Base-by-base conservation (phyloP, 495 filamentous ascomycete species). In the Pseudotulostoma volvatum region DNA sequence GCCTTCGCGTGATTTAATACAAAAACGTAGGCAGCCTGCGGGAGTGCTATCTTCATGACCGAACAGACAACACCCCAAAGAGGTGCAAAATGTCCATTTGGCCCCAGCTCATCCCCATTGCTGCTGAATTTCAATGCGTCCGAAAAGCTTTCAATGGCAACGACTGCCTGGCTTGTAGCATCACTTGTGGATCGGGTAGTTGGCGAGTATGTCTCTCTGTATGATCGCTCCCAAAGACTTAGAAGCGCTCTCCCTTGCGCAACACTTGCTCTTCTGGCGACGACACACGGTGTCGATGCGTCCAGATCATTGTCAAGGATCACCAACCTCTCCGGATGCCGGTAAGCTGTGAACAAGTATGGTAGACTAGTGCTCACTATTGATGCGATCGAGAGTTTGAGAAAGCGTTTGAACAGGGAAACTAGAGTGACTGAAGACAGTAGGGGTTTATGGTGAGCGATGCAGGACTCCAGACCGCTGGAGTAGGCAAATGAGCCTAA, bases 401-500 rank as follows among this genome's bases (percentile, higher is more conserved):
- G 70, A 66, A 95, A 97, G 33, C 67, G 59, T 43, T 77, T 57
- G 57, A 93, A 84, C 18, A 71, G 54, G 14, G 59, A 36, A 18
- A 61, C 43, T 9, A 47, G 53, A 35, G 50, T 52, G 39, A 57
- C 40, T 32, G 56, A 52, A 31, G 43, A 38, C 25, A 61, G 59
- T 11, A 54, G 48, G 23, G 69, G 61, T 28, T 59, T 66, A 37
- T 77, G 72, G 64, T 96, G 90, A 1, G 83, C 79, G 18, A 94
- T 75, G 57, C 84, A 95, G 36, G 87, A 95, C 55, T 99, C 90
- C 21, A 99, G 73, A 0, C 88, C 87, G 46, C 73, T 81, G 64
- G 80, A 87, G 71, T 93, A 99, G 44, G 90, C 90, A 61, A 99
- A 99, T 31, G 86, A 92, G 49, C 92, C 92, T 0, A 99, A 67